Evolutionary conservation across 202 grass and related monocot species (phyloP).

Genomic region (Setaria viridis): DNA sequence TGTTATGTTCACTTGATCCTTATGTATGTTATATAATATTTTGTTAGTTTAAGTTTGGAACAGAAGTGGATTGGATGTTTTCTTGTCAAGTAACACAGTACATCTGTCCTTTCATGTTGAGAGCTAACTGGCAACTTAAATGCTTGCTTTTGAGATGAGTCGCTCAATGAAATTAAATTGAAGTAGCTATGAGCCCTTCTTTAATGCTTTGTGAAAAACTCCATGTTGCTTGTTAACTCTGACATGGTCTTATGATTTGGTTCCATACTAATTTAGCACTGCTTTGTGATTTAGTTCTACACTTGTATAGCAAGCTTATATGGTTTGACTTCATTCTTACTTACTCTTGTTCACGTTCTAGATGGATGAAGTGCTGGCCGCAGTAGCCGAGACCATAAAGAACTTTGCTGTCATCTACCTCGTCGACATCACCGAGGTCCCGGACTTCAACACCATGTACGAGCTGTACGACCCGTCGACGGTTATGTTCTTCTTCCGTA

Average conservation of each 20-base stretch:
- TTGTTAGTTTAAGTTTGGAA: neutral
- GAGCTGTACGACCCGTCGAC: slow-evolving; percentile 84
- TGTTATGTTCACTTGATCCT: neutral
- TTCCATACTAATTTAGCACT: neutral
- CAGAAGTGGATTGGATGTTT: neutral
- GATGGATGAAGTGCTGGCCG: slow-evolving; percentile 82
- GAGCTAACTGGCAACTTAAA: neutral
- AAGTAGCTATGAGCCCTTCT: neutral
- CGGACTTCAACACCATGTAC: slow-evolving; percentile 88
- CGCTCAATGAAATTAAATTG: neutral
- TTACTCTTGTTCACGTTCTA: slow-evolving; percentile 28
- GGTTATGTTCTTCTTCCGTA: slow-evolving; percentile 83
- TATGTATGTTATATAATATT: neutral
- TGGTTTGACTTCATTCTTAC: neutral
- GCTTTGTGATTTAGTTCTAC: neutral
- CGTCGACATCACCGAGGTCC: slow-evolving; percentile 74
- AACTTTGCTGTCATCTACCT: slow-evolving; percentile 88
- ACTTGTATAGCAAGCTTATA: neutral
- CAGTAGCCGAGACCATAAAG: slow-evolving; percentile 81
- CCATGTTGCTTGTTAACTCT: neutral
- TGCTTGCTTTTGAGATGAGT: neutral
- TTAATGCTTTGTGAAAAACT: neutral
- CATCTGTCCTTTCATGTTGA: neutral
- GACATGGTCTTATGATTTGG: neutral
- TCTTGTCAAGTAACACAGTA: neutral